Conservation (phyloP, 805 yeast genomes). For the Spathaspora arborariae region DNA sequence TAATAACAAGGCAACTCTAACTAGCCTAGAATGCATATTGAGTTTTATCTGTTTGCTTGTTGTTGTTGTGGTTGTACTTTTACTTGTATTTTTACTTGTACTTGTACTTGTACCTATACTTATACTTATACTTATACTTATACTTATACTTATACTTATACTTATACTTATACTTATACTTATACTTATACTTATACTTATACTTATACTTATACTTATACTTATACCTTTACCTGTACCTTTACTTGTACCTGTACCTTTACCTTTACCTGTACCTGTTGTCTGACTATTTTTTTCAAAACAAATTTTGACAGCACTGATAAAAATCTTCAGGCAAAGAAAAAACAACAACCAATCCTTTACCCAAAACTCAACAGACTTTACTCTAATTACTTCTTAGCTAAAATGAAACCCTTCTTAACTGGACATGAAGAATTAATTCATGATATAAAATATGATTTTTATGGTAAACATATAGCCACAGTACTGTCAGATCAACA, state of each 20-base stretch:
- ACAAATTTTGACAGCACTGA: background rate
- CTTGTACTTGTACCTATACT: too few relatives aligned
- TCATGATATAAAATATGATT: constrained; percentile 88
- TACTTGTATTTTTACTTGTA: too few relatives aligned
- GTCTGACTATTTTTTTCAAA: background rate
- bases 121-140: too few relatives aligned
- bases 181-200: too few relatives aligned
- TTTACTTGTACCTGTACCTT: too few relatives aligned
- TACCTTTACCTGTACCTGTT: background rate
- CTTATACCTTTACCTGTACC: too few relatives aligned
- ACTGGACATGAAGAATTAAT: constrained; percentile 93
- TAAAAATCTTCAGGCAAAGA: background rate
- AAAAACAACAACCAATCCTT: background rate
- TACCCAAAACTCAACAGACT: background rate
- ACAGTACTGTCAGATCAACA: constrained; percentile 95
- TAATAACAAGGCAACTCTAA: constrained; percentile 11
- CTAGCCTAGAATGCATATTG: constrained; percentile 2
- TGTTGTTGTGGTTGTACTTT: too few relatives aligned
- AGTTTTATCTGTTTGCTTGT: too few relatives aligned
- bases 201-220: too few relatives aligned
- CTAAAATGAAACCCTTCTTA: constrained; percentile 58
- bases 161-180: too few relatives aligned
- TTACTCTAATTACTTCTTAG: background rate
- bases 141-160: too few relatives aligned
- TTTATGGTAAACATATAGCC: constrained; percentile 88